Evolutionary conservation across 2,329 filamentous ascomycete species (phyloP).

Genomic region (Penicillium sp.): DNA sequence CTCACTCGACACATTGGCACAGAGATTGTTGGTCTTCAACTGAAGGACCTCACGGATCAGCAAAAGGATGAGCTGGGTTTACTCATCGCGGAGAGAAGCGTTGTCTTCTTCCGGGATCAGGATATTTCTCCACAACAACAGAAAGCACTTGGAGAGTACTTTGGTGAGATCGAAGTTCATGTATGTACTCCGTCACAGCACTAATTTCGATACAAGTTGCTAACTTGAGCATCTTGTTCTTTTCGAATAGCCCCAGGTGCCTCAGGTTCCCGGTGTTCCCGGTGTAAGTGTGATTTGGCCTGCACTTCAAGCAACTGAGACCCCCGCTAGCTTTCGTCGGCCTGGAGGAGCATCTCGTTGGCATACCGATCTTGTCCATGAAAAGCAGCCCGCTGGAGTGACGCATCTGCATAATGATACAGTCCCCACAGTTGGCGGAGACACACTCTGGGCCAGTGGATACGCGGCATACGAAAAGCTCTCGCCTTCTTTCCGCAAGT

Average conservation of each 20-base stretch:
- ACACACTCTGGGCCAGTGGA: constrained; percentile 72
- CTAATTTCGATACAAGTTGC: background rate
- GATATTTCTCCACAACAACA: constrained; percentile 64
- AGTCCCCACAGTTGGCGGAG: constrained; percentile 65
- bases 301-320: constrained; percentile 64
- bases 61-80: constrained; percentile 65
- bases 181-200: constrained; percentile 44
- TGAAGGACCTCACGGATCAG: constrained; percentile 61
- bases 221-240: background rate
- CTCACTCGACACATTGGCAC: constrained; percentile 65
- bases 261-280: constrained; percentile 67
- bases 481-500: constrained; percentile 67
- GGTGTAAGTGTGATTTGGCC: constrained; percentile 73
- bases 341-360: constrained; percentile 69
- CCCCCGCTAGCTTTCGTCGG: constrained; percentile 62
- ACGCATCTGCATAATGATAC: constrained; percentile 72
- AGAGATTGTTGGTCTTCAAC: constrained; percentile 64
- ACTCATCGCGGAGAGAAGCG: constrained; percentile 64
- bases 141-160: constrained; percentile 63
- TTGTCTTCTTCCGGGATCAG: constrained; percentile 69
- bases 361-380: constrained; percentile 73
- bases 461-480: constrained; percentile 74
- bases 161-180: constrained; percentile 68
- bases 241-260: constrained; percentile 63
- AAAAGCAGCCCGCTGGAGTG: constrained; percentile 69